Evolutionary conservation across 352 stramenopile species (phyloP).

Genomic region (Globisporangium uncinulatum): DNA sequence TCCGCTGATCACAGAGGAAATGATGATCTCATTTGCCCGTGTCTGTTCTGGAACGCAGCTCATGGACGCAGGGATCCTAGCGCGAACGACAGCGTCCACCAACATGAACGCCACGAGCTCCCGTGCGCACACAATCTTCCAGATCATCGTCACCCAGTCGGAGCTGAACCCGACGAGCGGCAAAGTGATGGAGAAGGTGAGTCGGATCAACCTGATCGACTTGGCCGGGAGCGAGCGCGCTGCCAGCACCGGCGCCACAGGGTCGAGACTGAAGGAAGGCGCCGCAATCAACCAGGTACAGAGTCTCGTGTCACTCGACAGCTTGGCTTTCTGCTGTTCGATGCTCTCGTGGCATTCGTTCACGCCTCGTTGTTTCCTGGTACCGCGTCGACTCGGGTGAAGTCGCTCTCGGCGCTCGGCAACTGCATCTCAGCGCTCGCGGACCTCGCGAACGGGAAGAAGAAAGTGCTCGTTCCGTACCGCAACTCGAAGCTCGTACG

Average conservation of each 20-base stretch:
- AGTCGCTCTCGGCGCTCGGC: constrained; percentile 86
- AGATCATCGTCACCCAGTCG: constrained; percentile 81
- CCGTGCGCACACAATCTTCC: constrained; percentile 77
- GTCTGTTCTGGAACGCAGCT: constrained; percentile 23
- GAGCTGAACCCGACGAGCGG: constrained; percentile 59
- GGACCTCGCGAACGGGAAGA: constrained; percentile 83
- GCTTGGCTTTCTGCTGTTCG: background rate
- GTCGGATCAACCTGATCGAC: constrained; percentile 88
- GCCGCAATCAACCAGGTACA: constrained; percentile 90
- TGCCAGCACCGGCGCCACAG: constrained; percentile 86
- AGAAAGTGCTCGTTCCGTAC: constrained; percentile 86
- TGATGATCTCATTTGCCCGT: background rate
- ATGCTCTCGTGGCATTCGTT: too few relatives aligned
- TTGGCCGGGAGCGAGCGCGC: constrained; percentile 89
- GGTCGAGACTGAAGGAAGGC: constrained; percentile 87
- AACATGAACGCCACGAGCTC: constrained; percentile 88
- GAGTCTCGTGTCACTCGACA: background rate
- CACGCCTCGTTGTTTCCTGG: background rate
- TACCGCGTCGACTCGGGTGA: background rate
- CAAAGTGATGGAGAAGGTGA: constrained; percentile 82
- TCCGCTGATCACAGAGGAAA: background rate
- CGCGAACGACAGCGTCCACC: constrained; percentile 75
- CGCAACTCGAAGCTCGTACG: constrained; percentile 89
- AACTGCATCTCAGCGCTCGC: constrained; percentile 91
- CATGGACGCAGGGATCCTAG: constrained; percentile 82